These are phyloP conservation scores for Phytophthora sojae DNA, from an alignment of 352 stramenopile genomes.

Conservation along the genomic window DNA sequence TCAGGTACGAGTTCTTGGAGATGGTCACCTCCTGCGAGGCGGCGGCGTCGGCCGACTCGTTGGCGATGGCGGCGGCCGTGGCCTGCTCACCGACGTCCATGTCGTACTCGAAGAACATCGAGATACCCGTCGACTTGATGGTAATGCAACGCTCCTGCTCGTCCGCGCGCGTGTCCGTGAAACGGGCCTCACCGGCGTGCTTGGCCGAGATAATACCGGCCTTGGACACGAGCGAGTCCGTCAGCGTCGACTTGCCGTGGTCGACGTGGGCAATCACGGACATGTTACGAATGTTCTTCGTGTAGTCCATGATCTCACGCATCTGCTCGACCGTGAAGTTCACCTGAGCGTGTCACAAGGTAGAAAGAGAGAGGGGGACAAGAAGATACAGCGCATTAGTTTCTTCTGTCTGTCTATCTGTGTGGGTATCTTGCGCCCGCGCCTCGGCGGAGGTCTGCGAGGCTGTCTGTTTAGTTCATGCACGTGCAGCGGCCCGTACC, in stretches of 20 bases:
- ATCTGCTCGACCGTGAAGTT: constrained; percentile 99
- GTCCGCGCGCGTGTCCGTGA: constrained; percentile 99
- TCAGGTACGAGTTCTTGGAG: constrained; percentile 98
- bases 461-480: no score
- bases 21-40: constrained; percentile 84
- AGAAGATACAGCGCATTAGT: not conserved
- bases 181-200: constrained; percentile 98
- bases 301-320: constrained; percentile 98
- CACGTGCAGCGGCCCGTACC: constrained; percentile 25
- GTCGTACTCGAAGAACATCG: constrained; percentile 99
- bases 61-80: constrained; percentile 65
- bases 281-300: constrained; percentile 99
- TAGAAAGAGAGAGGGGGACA: not conserved
- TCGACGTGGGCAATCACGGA: constrained; percentile 99
- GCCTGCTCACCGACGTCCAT: constrained; percentile 94
- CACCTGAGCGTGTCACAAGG: constrained; percentile 71
- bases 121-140: constrained; percentile 99
- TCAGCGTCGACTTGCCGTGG: constrained; percentile 99
- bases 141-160: constrained; percentile 99
- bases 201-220: constrained; percentile 99
- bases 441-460: no score
- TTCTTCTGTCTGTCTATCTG: no score
- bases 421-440: not conserved
- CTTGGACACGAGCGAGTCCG: constrained; percentile 99
- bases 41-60: constrained; percentile 53